phyloP scores from a whole-genome alignment of 2,329 filamentous ascomycete genomes.

The Trichoderma arundinaceum region DNA sequence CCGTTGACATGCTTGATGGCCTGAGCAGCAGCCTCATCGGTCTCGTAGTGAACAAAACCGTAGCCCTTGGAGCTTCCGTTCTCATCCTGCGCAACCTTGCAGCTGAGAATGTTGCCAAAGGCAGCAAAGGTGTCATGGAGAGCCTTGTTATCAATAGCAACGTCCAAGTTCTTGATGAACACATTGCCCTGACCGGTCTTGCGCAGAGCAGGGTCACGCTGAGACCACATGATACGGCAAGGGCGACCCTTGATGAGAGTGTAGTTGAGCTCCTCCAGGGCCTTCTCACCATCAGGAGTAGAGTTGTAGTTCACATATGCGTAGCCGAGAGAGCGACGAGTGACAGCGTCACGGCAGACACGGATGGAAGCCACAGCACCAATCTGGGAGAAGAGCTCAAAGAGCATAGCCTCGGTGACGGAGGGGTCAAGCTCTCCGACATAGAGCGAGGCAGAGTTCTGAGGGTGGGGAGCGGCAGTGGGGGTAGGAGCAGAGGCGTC shows the following conservation, averaged over 20 bases:
- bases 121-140: constrained; percentile 99
- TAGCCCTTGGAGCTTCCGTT: constrained; percentile 97
- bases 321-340: constrained; percentile 96
- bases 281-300: constrained; percentile 93
- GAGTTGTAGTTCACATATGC: constrained; percentile 99
- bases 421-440: constrained; percentile 97
- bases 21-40: constrained; percentile 92
- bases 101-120: constrained; percentile 98
- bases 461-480: constrained; percentile 76
- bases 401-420: constrained; percentile 99
- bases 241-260: constrained; percentile 98
- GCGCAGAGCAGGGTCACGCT: constrained; percentile 97
- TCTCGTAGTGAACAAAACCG: constrained; percentile 99
- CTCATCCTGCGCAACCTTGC: constrained; percentile 99
- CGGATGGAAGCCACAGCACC: constrained; percentile 98
- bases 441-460: constrained; percentile 97
- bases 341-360: constrained; percentile 98
- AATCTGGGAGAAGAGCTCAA: constrained; percentile 99
- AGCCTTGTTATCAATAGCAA: constrained; percentile 99
- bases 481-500: constrained; percentile 73
- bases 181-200: constrained; percentile 99
- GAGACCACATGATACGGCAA: constrained; percentile 99
- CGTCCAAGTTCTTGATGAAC: constrained; percentile 99
- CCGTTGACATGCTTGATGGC: constrained; percentile 99
- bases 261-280: constrained; percentile 99